phyloP scores from a whole-genome alignment of 768 basidiomycete genomes.

The Udeniomyces megalosporus region DNA sequence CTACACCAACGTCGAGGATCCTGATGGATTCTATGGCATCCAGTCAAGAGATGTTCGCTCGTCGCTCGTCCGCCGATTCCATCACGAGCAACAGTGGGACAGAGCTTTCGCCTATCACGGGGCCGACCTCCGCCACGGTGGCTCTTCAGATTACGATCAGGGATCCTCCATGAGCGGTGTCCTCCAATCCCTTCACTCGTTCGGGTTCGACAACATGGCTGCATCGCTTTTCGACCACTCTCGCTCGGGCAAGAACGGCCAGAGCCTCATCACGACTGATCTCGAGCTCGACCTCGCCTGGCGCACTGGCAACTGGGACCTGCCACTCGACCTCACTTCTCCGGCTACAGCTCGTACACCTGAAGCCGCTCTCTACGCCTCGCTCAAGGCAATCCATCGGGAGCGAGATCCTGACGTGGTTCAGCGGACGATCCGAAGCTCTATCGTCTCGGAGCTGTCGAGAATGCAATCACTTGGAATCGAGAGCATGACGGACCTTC shows the following conservation, averaged over 20 bases:
- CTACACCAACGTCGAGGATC: slow-evolving; percentile 89
- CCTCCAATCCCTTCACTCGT: slow-evolving; percentile 63
- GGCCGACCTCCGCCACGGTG: slow-evolving; percentile 50
- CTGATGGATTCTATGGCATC: slow-evolving; percentile 95
- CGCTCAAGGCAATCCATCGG: slow-evolving; percentile 64
- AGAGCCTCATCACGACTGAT: neutral
- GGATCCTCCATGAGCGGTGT: slow-evolving; percentile 43
- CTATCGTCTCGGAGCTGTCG: slow-evolving; percentile 46
- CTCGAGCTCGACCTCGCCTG: slow-evolving; percentile 72
- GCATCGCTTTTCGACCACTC: slow-evolving; percentile 43
- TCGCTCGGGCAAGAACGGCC: neutral
- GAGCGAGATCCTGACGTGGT: slow-evolving; percentile 46
- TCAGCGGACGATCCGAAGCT: slow-evolving; percentile 37
- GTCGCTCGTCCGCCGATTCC: slow-evolving; percentile 67
- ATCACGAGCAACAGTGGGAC: slow-evolving; percentile 85
- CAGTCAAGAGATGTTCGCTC: slow-evolving; percentile 53
- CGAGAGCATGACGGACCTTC: slow-evolving; percentile 65
- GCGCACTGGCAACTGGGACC: slow-evolving; percentile 90
- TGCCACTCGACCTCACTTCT: slow-evolving; percentile 43
- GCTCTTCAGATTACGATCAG: slow-evolving; percentile 29
- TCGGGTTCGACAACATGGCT: slow-evolving; percentile 82
- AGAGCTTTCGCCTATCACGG: slow-evolving; percentile 82
- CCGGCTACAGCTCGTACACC: slow-evolving; percentile 27
- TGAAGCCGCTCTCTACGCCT: slow-evolving; percentile 53
- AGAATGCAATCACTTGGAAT: slow-evolving; percentile 49